Base-by-base conservation (phyloP, 345 rosid genomes). In the Erucastrum elatum region DNA sequence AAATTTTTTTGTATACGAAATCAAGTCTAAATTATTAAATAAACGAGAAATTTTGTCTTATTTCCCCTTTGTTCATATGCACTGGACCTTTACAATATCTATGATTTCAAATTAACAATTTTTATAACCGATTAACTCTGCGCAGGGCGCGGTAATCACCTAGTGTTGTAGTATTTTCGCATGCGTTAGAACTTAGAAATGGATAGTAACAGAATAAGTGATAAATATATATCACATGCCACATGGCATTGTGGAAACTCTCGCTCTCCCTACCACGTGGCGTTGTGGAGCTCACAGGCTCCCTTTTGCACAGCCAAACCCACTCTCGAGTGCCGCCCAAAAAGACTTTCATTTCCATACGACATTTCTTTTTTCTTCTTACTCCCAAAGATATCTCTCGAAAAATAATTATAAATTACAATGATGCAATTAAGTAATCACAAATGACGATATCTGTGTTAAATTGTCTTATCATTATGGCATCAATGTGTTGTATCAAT, bases 271-370 rank as follows among this genome's bases (percentile, higher is more conserved):
- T 33, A 56, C 58, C 79, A 75, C 79, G 67, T 76, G 64, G 61
- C 12, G 12, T 7, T 44, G 74, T 75, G 59, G 61, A 66, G 60
- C 66, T 58, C 34, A 12, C 33, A 21, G 5, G 30, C 66, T 11
- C 1, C 60, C 68, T 60, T 76, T 44, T 30, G 70, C 75, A 49
- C 75, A 62, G 31, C 77, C 64, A 70, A 61, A 62, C 75, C 70
- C 70, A 70, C 75, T 70, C 70, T 77, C 27, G 51, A 25, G 30
- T 77, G 56, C 75, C 80, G 71, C 70, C 44, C 33, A 61, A 6
- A 61, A 6, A 68, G 64, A 62, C 13, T 69, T 75, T 16, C 75
- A 77, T 7, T 77, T 49, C 41, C 63, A 62, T 26, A 69, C 70
- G 62, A 69, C 55, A 69, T 46, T 10, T 61, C 17, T 46, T 55